Evolutionary conservation across 352 stramenopile species (phyloP), one percentile per base, ranked within the genome.

Genomic region (Phytophthora crassamura): DNA sequence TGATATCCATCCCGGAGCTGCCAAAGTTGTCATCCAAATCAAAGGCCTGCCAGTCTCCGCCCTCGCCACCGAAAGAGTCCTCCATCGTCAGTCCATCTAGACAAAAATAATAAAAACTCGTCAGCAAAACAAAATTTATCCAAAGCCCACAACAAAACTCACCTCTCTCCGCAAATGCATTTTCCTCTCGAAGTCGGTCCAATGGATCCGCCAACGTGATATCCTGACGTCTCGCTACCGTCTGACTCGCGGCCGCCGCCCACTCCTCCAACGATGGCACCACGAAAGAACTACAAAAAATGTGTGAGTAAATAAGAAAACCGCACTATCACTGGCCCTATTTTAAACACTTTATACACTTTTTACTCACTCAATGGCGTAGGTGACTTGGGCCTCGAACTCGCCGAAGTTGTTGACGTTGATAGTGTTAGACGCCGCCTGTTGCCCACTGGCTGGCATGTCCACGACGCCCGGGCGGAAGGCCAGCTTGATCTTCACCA

Each of bases 401-500:
- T 94, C 84, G 64, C 86, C 86, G 56, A 96, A 96, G 53, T 86
- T 88, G 50, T 73, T 78, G 11, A 94, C 85, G 69, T 97, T 97
- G 72, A 96, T 96, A 18, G 86, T 56, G 40, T 91, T 78, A 3
- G 80, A 51, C 38, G 79, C 90, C 7, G 82, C 88, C 33, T 93
- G 83, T 47, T 92, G 80, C 22, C 82, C 72, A 45, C 71, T 77
- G 8, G 76, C 71, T 0, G 89, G 89, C 43, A 97, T 47, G 69
- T 96, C 85, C 25, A 95, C 88, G 18, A 90, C 78, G 5, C 88
- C 87, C 0, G 89, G 88, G 8, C 89, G 88, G 64, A 97, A 99
- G 2, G 96, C 97, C 75, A 99, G 94, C 74, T 99, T 99, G 60
- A 99, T 99, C 84, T 99, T 99, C 28, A 99, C 92, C 55, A 99